These are phyloP conservation scores for Caloboletus inedulis DNA, from an alignment of 1,284 basidiomycete genomes.

Conservation along the genomic window DNA sequence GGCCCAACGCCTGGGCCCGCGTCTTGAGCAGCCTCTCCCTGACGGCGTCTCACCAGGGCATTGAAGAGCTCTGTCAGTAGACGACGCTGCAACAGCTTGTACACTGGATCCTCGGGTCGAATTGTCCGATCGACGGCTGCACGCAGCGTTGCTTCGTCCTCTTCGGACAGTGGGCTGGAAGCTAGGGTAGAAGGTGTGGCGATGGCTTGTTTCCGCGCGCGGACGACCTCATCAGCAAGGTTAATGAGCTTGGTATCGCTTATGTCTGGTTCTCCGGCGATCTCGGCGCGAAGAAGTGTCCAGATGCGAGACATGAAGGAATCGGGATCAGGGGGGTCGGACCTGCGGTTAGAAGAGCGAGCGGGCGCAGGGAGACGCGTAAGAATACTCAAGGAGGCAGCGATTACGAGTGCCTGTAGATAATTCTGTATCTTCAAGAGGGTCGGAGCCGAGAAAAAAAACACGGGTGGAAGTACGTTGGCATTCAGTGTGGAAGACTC, in stretches of 20 bases:
- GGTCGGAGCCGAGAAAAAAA: conserved; percentile 53
- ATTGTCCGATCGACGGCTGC: conserved; percentile 60
- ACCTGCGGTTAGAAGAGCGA: neutral
- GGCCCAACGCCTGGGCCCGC: conserved; percentile 27
- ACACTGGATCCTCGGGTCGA: conserved; percentile 60
- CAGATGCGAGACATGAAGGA: conserved; percentile 58
- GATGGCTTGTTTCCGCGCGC: conserved; percentile 34
- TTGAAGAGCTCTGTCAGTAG: conserved; percentile 46
- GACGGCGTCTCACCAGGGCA: conserved; percentile 29
- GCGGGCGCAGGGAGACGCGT: conserved; percentile 39
- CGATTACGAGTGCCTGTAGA: conserved; percentile 66
- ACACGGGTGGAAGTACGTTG: conserved; percentile 56
- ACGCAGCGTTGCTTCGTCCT: conserved; percentile 50
- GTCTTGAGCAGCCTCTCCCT: conserved; percentile 2
- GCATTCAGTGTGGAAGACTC: conserved; percentile 11
- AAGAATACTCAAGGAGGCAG: conserved; percentile 57
- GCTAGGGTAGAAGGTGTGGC: conserved; percentile 6
- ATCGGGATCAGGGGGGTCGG: conserved; percentile 2
- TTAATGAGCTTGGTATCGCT: conserved; percentile 55
- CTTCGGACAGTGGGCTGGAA: conserved; percentile 27
- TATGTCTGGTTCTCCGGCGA: conserved; percentile 43
- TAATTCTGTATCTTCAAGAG: conserved; percentile 64
- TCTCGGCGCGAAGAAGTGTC: conserved; percentile 58
- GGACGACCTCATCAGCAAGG: conserved; percentile 68
- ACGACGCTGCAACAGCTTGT: conserved; percentile 55